Base-by-base conservation (phyloP, 768 basidiomycete species). In the Russula foetens region DNA sequence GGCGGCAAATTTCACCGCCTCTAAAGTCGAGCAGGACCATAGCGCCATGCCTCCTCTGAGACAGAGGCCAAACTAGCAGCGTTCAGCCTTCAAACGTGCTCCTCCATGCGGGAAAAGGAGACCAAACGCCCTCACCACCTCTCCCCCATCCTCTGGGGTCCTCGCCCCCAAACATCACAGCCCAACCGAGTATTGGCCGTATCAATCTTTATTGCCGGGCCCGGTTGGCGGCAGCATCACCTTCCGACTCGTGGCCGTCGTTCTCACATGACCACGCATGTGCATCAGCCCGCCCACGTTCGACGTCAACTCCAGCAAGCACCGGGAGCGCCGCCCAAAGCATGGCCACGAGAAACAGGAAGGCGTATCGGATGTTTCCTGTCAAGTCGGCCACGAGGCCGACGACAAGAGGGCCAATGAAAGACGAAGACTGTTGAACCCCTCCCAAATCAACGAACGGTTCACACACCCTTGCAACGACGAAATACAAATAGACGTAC, bases 311-410 rank as follows among this genome's bases (percentile, higher is more conserved):
- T 38, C 77, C 76, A 62, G 74, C 67, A 7, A 99, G 77, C 0
- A 96, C 73, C 0, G 94, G 95, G 1, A 96, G 73, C 0, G 93
- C 88, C 1, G 83, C 66, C 81, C 87, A 87, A 14, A 97, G 76
- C 87, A 96, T 90, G 53, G 77, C 58, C 3, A 92, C 77, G 17
- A 98, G 79, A 75, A 98, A 94, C 69, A 91, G 85, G 73, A 97
- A 98, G 2, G 86, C 86, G 63, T 88, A 89, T 28, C 95, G 87
- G 50, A 97, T 95, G 71, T 96, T 94, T 2, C 90, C 93, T 0
- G 93, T 98, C 46, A 77, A 71, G 69, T 96, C 93, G 0, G 94
- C 85, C 43, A 98, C 89, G 39, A 94, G 65, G 0, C 92, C 94
- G 1, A 98, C 94, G 28, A 92, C 74, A 7, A 94, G 76, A 3